phyloP scores from a whole-genome alignment of 768 basidiomycete species.

The Naganishia friedmannii region DNA sequence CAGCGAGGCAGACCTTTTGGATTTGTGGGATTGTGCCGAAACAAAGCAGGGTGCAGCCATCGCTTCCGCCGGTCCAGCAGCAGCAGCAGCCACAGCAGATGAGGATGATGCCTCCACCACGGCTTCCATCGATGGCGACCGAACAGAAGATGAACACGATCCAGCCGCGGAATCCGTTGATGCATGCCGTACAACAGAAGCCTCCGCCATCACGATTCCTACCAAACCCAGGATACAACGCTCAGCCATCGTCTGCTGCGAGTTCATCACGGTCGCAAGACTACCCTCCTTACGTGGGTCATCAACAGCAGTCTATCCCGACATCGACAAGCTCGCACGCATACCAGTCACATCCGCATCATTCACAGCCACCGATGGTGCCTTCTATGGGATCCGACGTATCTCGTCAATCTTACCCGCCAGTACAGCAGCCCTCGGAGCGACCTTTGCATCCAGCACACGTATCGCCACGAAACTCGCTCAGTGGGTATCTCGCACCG shows the following conservation, averaged over 20 bases:
- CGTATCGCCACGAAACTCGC: neutral
- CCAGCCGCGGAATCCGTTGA: conserved; percentile 17
- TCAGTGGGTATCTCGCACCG: conserved; percentile 12
- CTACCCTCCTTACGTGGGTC: neutral
- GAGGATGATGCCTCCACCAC: neutral
- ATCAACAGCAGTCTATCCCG: neutral
- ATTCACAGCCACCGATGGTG: no score
- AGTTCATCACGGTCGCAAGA: neutral
- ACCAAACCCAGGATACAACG: neutral
- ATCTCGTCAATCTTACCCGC: neutral
- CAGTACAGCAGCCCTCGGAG: neutral
- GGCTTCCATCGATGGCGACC: neutral
- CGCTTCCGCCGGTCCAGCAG: neutral
- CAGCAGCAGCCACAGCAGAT: neutral
- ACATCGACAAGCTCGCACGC: neutral
- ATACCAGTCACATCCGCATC: no score
- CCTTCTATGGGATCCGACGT: neutral
- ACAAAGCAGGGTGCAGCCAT: neutral
- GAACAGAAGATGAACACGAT: conserved; percentile 2
- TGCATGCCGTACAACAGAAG: neutral
- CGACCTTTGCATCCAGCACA: neutral
- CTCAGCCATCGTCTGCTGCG: neutral
- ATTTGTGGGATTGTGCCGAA: conserved; percentile 19
- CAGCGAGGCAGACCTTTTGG: conserved; percentile 1
- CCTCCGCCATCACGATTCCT: neutral